Evolutionary conservation across 768 basidiomycete genomes (phyloP), one percentile per base, ranked within the genome.

Genomic region (Ramaria sp.): DNA sequence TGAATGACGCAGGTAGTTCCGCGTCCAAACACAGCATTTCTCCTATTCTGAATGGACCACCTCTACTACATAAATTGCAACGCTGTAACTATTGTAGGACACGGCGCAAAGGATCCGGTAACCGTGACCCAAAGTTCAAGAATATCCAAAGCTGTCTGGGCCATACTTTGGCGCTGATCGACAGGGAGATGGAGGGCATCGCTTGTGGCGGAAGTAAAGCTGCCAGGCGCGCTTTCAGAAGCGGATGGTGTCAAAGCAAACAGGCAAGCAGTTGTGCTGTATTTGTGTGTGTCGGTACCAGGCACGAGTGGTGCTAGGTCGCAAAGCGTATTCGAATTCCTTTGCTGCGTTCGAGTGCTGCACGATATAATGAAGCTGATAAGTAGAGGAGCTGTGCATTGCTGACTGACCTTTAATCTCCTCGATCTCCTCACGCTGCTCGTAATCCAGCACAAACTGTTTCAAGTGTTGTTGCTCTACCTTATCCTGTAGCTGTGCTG

Each of bases 391-490:
- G 33, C 11, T 27, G 22, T 20, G 13, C 33, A 46, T 4, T 19
- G 24, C 7, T 27, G 34, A 57, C 64, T 17, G 41, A 65, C 65
- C 54, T 59, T 62, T 61, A 20, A 62, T 30, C 48, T 65, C 66
- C 31, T 65, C 66, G 39, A 62, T 58, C 37, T 91, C 90, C 68
- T 91, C 91, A 34, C 86, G 85, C 63, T 91, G 90, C 65, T 91
- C 91, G 61, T 91, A 93, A 67, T 91, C 80, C 53, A 95, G 78
- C 3, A 96, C 96, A 19, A 98, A 78, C n/a, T 85, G 82, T 73
- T 99, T 99, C 62, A 99, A 73, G 60, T 97, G 91, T 69, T 98
- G 92, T 63, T 98, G 95, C 67, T 99, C 96, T 7, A 90, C 91
- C 70, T 86, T 90, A 70, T 94, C 92, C 67, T 93, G 92, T 60